phyloP scores from a whole-genome alignment of 2,329 filamentous ascomycete species.

The Blumeriella jaapii region DNA sequence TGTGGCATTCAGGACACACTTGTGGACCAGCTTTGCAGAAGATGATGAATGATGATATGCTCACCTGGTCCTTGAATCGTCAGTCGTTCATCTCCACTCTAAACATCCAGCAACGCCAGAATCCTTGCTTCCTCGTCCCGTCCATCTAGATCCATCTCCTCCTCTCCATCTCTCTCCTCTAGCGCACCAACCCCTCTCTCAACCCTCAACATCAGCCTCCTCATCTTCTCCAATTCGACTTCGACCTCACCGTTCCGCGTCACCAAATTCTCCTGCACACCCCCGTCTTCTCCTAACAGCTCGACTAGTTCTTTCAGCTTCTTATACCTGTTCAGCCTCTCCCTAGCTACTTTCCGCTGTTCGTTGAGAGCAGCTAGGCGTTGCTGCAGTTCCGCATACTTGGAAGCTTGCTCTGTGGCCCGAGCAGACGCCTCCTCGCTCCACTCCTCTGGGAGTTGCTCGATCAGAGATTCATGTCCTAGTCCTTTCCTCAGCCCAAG shows the following conservation, averaged over 20 bases:
- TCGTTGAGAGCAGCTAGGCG: conserved; percentile 39
- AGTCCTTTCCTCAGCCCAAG: neutral
- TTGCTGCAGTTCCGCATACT: conserved; percentile 39
- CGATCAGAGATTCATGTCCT: conserved; percentile 15
- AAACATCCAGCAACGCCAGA: conserved; percentile 9
- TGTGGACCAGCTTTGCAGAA: no score
- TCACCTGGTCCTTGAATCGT: no score
- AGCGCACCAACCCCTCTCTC: conserved; percentile 36
- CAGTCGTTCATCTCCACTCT: no score
- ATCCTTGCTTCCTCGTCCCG: conserved; percentile 13
- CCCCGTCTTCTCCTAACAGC: conserved; percentile 35
- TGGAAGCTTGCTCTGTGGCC: conserved; percentile 32
- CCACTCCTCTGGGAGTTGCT: conserved; percentile 23
- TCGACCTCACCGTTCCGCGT: conserved; percentile 54
- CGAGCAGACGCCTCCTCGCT: conserved; percentile 27
- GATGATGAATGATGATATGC: no score
- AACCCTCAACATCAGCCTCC: conserved; percentile 49
- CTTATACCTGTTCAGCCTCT: conserved; percentile 36
- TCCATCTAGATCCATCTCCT: conserved; percentile 16
- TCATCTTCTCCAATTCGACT: conserved; percentile 54
- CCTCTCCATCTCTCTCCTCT: conserved; percentile 10
- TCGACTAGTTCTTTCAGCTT: conserved; percentile 39
- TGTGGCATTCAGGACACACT: no score
- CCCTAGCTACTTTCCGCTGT: conserved; percentile 30
- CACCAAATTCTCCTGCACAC: conserved; percentile 54